Percentiles rank a stretch among this genome's conserved stretches.
Evolutionary conservation across 1,284 basidiomycete species (phyloP).

Genomic region (Bondarzewia mesenterica): DNA sequence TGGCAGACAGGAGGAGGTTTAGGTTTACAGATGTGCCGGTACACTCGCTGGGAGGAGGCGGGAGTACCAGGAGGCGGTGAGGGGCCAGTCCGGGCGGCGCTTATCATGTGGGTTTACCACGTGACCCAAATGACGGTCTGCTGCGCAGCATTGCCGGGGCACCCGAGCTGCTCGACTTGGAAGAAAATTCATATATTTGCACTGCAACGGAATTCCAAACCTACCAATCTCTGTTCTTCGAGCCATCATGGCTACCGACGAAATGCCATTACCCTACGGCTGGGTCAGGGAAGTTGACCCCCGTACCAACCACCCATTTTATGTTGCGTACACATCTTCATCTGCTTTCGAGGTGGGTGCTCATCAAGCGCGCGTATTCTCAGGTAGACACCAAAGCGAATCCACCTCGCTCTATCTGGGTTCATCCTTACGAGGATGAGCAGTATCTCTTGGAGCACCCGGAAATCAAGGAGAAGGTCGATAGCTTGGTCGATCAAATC

Average conservation of each 20-base stretch:
- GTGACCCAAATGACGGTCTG: too few relatives aligned
- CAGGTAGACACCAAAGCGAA: conserved; percentile 57
- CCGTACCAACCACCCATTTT: conserved; percentile 35
- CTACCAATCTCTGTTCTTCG: neutral
- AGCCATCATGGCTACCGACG: neutral
- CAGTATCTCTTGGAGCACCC: conserved; percentile 52
- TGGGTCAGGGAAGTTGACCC: conserved; percentile 53
- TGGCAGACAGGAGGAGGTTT: too few relatives aligned
- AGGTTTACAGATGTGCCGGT: too few relatives aligned
- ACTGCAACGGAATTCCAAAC: too few relatives aligned
- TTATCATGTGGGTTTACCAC: too few relatives aligned
- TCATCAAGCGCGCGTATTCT: conserved; percentile 6
- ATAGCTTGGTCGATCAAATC: neutral
- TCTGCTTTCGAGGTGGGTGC: conserved; percentile 1
- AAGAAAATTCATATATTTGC: too few relatives aligned
- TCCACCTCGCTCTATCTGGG: conserved; percentile 65
- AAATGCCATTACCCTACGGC: conserved; percentile 35
- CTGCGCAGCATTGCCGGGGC: too few relatives aligned
- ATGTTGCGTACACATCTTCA: conserved; percentile 19
- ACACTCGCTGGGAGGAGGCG: too few relatives aligned
- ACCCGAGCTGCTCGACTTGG: too few relatives aligned
- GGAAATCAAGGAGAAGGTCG: conserved; percentile 31
- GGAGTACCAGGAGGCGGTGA: too few relatives aligned
- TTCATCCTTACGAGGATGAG: conserved; percentile 63
- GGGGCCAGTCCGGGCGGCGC: too few relatives aligned